Base-by-base conservation (phyloP, 306 rosid species). In the Leucaena leucocephala region DNA sequence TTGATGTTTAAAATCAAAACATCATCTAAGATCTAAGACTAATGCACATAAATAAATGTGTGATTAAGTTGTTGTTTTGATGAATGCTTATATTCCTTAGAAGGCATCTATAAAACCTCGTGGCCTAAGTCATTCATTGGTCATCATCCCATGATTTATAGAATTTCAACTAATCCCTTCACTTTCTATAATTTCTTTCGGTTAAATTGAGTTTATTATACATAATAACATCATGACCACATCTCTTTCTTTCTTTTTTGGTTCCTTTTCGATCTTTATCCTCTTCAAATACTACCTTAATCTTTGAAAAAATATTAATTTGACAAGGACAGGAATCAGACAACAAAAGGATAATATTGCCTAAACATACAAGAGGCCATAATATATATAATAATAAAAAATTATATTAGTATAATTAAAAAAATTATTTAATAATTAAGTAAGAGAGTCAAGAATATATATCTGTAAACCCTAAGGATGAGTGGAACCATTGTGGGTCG, bases 401-500 rank as follows among this genome's bases (percentile, higher is more conserved):
- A 14, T 36, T n/a, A 71, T 6, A 17, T 35, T 7, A 27, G 7
- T 16, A 1, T 17, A 38, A 39, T 12, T 65, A 65, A 65, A 2
- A 67, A 11, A 4, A 36, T 52, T 38, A 50, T 1, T 4, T n/a
- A 57, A 57, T 58, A 7, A 75, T 17, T 36, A n/a, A 40, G 4
- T 15, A 5, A 4, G 7, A 68, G 33, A 4, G 36, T 42, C 38
- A 17, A 43, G 36, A 19, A 19, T 55, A 55, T 55, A 7, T 55
- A 8, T n/a, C 15, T 55, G 13, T 8, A 55, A 21, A 8, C 0
- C 62, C 33, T 21, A 8, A 7, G 46, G 22, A 68, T 22, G 38
- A 68, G 73, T 68, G 73, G 73, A 14, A 11, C 73, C 11, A 1
- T 21, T 12, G 36, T 68, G 73, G 73, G 73, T 68, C 73, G 73